Evolutionary conservation across 495 filamentous ascomycete genomes (phyloP).

Genomic region (Arthonia radiata): DNA sequence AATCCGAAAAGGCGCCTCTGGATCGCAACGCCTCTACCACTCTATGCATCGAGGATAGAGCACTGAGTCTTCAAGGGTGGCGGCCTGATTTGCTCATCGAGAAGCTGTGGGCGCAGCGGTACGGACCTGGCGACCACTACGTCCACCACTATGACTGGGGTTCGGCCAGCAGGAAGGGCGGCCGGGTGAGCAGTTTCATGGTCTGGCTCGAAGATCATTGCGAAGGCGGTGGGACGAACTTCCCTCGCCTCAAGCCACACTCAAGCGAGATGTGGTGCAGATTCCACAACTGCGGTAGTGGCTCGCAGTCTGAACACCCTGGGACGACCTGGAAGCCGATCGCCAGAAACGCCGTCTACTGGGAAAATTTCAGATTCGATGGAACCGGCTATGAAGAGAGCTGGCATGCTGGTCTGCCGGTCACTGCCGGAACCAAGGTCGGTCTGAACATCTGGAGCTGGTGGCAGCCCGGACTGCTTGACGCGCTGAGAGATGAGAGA

Average conservation of each 20-base stretch:
- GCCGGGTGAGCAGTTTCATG: constrained; percentile 27
- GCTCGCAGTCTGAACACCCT: too few species aligned
- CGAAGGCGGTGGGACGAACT: constrained; percentile 31
- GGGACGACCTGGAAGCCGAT: constrained; percentile 43
- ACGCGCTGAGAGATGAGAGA: too few species aligned
- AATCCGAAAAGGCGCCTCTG: constrained; percentile 32
- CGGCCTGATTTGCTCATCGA: constrained; percentile 31
- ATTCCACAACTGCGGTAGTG: too few species aligned
- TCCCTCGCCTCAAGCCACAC: too few species aligned
- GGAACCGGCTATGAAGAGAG: constrained; percentile 38
- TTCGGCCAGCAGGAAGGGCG: constrained; percentile 17
- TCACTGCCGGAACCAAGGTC: constrained; percentile 40
- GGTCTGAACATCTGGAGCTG: constrained; percentile 72
- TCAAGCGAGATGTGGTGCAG: too few species aligned
- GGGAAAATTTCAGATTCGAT: constrained; percentile 42
- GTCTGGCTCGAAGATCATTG: constrained; percentile 28
- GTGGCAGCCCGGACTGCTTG: too few species aligned
- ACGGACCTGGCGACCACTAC: constrained; percentile 32
- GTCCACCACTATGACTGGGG: constrained; percentile 34
- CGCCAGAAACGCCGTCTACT: constrained; percentile 49
- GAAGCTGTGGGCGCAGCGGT: constrained; percentile 34
- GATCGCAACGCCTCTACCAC: constrained; percentile 32
- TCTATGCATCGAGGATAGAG: constrained; percentile 43
- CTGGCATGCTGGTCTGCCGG: constrained; percentile 46
- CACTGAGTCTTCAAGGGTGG: constrained; percentile 47